Evolutionary conservation across 495 filamentous ascomycete species (phyloP).

Genomic region (Penicillium fimorum): DNA sequence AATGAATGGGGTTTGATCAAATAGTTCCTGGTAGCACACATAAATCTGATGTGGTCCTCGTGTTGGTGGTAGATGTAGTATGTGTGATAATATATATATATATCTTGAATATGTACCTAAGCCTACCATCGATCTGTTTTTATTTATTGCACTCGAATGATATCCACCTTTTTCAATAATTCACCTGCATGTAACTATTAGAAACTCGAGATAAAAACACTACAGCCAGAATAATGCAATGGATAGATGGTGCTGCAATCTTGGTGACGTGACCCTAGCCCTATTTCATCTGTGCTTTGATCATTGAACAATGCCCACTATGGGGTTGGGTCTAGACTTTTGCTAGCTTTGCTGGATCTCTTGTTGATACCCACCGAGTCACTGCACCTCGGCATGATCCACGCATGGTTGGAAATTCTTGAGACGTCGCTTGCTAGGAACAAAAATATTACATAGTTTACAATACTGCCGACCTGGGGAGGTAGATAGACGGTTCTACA

Average conservation of each 20-base stretch:
- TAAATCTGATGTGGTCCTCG: background rate
- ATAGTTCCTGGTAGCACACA: background rate
- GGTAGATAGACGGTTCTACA: background rate
- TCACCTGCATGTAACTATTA: background rate
- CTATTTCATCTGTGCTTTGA: background rate
- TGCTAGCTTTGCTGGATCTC: background rate
- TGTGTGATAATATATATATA: background rate
- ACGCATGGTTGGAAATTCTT: background rate
- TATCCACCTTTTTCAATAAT: background rate
- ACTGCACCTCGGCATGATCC: background rate
- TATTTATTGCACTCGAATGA: background rate
- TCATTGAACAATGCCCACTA: background rate
- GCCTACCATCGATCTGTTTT: background rate
- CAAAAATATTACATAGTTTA: background rate
- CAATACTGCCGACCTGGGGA: background rate
- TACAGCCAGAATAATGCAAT: background rate
- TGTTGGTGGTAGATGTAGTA: background rate
- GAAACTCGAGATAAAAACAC: background rate
- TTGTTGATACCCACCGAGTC: background rate
- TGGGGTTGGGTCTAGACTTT: conserved; percentile 2
- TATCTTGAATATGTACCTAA: background rate
- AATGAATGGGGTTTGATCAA: background rate
- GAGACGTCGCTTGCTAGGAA: too few species aligned
- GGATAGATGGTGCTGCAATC: background rate
- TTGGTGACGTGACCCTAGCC: background rate